Evolutionary conservation across 495 filamentous ascomycete genomes (phyloP), one percentile per base, ranked within the genome.

Genomic region (Penicillium herquei): DNA sequence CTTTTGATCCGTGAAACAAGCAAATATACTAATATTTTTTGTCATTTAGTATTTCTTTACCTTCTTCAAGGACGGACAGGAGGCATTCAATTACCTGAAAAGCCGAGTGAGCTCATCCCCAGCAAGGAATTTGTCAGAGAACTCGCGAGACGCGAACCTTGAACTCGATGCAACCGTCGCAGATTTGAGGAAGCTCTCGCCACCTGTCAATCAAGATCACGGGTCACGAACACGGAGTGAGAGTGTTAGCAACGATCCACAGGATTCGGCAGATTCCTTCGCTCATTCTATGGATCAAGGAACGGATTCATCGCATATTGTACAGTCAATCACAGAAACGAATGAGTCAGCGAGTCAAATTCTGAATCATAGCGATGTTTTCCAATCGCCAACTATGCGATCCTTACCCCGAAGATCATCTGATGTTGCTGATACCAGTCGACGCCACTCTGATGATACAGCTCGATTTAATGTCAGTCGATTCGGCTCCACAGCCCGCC

Each of bases 1-100:
- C 26, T 31, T 14, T 7, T 31, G 13, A 16, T 21, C 21, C 9
- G 16, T 31, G 26, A 32, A 32, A 5, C 11, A 7, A 7, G 11
- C 8, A 39, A 35, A 21, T 11, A 31, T 21, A 7, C n/a, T 35
- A 7, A 17, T 41, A 30, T 26, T 26, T n/a, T 21, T 41, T 18
- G 32, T n/a, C 53, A n/a, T 30, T 6, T 55, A 95, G 89, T 96
- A 97, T 69, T 98, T 92, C 66, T 98, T 98, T 68, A 90, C 92
- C 0, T 98, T 98, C 70, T 96, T 96, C 65, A 87, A 84, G 57
- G 88, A 85, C 48, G 91, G 91, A 7, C 85, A 89, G 63, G 90
- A 97, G 54, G 94, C 92, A 6, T 81, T 96, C 51, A 82, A 86
- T 43, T 82, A 94, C 17, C 72, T 98, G 33, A 87, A 85, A 56